Evolutionary conservation across 306 rosid species (phyloP).

Genomic region (Pyrus communis): DNA sequence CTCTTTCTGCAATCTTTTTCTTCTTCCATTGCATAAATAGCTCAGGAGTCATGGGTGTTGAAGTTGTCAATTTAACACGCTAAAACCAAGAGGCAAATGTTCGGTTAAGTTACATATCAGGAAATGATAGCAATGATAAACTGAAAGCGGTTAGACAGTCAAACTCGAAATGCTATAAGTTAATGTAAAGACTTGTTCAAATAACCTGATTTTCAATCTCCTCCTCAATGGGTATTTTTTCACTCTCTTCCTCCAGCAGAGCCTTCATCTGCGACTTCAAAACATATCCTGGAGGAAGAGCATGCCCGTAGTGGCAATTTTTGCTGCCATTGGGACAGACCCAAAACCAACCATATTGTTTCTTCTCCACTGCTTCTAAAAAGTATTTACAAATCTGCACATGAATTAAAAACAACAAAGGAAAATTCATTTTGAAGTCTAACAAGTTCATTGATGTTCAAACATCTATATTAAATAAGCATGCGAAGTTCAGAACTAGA

Average conservation of each 20-base stretch:
- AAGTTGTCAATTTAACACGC: constrained; percentile 63
- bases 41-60: constrained; percentile 80
- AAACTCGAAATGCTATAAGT: neutral
- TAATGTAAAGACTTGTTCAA: neutral
- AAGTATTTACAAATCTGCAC: constrained; percentile 39
- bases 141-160: neutral
- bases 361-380: constrained; percentile 84
- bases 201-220: constrained; percentile 87
- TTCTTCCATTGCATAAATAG: constrained; percentile 77
- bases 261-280: constrained; percentile 97
- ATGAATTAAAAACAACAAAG: neutral
- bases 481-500: neutral
- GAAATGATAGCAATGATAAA: neutral
- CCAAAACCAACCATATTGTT: constrained; percentile 98
- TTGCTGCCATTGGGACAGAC: constrained; percentile 80
- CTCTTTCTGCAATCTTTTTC: constrained; percentile 83
- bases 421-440: neutral
- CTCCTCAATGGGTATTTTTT: constrained; percentile 66
- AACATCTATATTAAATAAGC: neutral
- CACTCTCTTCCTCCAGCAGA: constrained; percentile 69
- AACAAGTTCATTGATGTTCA: neutral
- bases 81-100: constrained; percentile 10
- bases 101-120: neutral
- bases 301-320: constrained; percentile 90
- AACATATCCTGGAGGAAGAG: constrained; percentile 89